Evolutionary conservation across 306 rosid species (phyloP).

Genomic region (Gastrolobium bilobum): DNA sequence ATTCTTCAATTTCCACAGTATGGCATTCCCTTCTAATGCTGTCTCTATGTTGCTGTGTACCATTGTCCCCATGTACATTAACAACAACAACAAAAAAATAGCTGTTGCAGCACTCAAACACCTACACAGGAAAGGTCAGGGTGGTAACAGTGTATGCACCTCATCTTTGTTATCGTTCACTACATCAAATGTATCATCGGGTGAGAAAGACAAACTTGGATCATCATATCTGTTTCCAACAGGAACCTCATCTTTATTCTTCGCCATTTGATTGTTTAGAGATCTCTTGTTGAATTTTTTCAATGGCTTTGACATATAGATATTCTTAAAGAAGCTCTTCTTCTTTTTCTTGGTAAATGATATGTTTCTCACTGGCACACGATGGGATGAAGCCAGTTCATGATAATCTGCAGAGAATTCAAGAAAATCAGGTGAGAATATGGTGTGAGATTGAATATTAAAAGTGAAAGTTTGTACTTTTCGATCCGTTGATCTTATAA

Average conservation of each 20-base stretch:
- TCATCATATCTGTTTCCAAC: conserved; percentile 29
- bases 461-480: not conserved
- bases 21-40: conserved; percentile 25
- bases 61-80: not conserved
- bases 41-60: conserved; percentile 24
- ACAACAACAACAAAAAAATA: not conserved
- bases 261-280: conserved; percentile 28
- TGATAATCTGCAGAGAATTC: conserved; percentile 44
- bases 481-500: not conserved
- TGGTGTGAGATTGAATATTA: not conserved
- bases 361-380: conserved; percentile 44
- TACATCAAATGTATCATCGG: conserved; percentile 63
- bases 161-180: conserved; percentile 49
- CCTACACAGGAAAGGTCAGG: not conserved
- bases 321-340: conserved; percentile 1
- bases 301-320: not conserved
- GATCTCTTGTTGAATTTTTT: conserved; percentile 30
- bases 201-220: conserved; percentile 52
- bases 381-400: conserved; percentile 43
- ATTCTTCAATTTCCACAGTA: conserved; percentile 41
- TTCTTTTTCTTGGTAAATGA: conserved; percentile 39
- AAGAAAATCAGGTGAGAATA: too few relatives aligned
- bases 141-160: conserved; percentile 29
- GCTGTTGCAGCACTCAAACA: too few relatives aligned
- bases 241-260: conserved; percentile 23